Evolutionary conservation across 306 rosid species (phyloP), one percentile per base, ranked within the genome.

Genomic region (Luffa acutangula): DNA sequence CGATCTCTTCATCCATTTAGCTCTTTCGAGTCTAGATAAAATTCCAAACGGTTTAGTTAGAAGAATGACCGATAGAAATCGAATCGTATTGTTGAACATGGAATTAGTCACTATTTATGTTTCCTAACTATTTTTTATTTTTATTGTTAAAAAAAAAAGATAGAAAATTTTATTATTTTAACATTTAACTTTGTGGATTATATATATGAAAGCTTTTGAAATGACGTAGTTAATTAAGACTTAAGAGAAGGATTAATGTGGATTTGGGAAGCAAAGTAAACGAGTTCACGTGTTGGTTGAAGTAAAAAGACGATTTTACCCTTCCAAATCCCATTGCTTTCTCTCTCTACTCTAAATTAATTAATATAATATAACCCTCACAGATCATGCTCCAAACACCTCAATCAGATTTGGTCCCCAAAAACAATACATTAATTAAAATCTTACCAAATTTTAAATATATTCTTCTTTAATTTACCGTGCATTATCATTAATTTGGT

Each of bases 291-390:
- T 69, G 54, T 20, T 69, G 18, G 18, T 69, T 69, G 75, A 43
- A n/a, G 54, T 69, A 43, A 43, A 1, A 69, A 69, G 75, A 42
- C 75, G 37, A 2, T 69, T 69, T 43, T 69, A 18, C 10, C 75
- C 75, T 43, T 43, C 17, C 9, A 42, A 69, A 10, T 9, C 34
- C 65, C 75, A 31, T 42, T 11, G 92, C 82, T 82, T 80, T 83
- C 85, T 84, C 91, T 92, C 89, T 90, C 93, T 93, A 86, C 91
- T 90, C 82, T 93, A 91, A 81, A 81, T 87, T 92, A 90, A 89
- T 90, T 90, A 88, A 89, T 88, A 89, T 81, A 86, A 88, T 88
- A 89, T 88, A 93, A 83, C 91, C 95, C 93, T 91, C 95, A 94
- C 98, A 87, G 85, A 86, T 92, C 95, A 88, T 88, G 93, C 90